These are phyloP conservation scores for Phyllosticta ampelicida DNA, from an alignment of 2,329 filamentous ascomycete species.

Conservation along the genomic window DNA sequence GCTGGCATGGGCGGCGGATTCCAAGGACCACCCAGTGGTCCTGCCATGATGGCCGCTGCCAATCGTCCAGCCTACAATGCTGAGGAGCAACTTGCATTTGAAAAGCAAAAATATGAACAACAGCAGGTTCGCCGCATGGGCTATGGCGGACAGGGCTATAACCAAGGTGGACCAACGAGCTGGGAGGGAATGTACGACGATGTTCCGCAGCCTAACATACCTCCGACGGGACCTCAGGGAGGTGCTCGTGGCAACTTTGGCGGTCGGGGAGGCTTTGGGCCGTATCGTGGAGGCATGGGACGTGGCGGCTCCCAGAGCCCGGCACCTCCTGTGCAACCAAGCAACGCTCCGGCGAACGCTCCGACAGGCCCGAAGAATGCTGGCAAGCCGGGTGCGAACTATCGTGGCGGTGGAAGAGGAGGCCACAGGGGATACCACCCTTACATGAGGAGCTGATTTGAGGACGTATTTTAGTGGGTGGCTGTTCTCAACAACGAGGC, in stretches of 20 bases:
- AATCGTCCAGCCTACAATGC: slow-evolving; percentile 49
- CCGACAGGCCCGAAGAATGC: slow-evolving; percentile 96
- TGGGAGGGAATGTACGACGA: slow-evolving; percentile 99
- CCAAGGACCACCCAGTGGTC: slow-evolving; percentile 4
- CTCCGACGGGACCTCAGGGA: slow-evolving; percentile 34
- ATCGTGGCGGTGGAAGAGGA: slow-evolving; percentile 77
- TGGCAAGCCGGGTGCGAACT: slow-evolving; percentile 82
- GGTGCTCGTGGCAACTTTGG: slow-evolving; percentile 29
- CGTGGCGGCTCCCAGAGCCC: slow-evolving; percentile 37
- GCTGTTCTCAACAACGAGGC: not conserved
- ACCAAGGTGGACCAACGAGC: slow-evolving; percentile 59
- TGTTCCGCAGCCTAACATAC: slow-evolving; percentile 68
- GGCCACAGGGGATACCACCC: slow-evolving; percentile 68
- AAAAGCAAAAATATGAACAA: slow-evolving; percentile 69
- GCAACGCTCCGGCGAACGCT: slow-evolving; percentile 58
- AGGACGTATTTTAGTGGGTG: not conserved
- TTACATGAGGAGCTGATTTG: slow-evolving; percentile 37
- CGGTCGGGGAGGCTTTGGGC: slow-evolving; percentile 15
- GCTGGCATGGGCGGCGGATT: slow-evolving; percentile 25
- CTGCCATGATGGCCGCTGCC: slow-evolving; percentile 17
- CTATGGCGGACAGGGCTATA: slow-evolving; percentile 27
- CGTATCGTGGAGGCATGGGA: slow-evolving; percentile 15
- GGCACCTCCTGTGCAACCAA: slow-evolving; percentile 22
- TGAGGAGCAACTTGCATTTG: slow-evolving; percentile 63
- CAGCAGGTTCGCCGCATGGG: slow-evolving; percentile 45